Conservation (phyloP, 2,329 filamentous ascomycete species). For the Coleophoma crateriformis region DNA sequence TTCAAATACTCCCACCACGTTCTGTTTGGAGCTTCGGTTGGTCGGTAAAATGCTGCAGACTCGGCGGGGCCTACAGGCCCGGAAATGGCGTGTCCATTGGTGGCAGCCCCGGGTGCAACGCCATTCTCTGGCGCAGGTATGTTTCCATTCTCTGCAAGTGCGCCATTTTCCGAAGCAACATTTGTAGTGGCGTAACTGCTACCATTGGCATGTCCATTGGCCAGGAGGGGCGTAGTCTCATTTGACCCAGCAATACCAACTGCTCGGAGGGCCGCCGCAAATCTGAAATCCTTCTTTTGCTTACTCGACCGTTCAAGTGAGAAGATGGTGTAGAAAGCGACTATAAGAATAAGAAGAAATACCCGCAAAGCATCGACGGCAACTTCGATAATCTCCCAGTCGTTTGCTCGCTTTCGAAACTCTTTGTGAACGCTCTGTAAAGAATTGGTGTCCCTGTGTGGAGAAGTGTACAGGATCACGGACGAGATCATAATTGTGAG, state of each 20-base stretch:
- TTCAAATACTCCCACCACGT: conserved; percentile 96
- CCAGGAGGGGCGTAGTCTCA: conserved; percentile 61
- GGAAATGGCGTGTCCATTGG: conserved; percentile 33
- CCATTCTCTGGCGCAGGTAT: conserved; percentile 28
- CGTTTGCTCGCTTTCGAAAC: conserved; percentile 28
- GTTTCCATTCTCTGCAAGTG: conserved; percentile 20
- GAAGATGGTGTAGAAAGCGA: conserved; percentile 53
- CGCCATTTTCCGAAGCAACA: conserved; percentile 29
- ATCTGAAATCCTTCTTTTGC: conserved; percentile 12
- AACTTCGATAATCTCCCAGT: conserved; percentile 62
- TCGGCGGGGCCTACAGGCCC: conserved; percentile 44
- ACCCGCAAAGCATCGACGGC: conserved; percentile 64
- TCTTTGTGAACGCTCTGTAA: conserved; percentile 33
- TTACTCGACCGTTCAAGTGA: conserved; percentile 28
- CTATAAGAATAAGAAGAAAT: conserved; percentile 48
- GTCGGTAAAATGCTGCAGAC: conserved; percentile 79
- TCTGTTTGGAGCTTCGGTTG: conserved; percentile 76
- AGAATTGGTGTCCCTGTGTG: conserved; percentile 52
- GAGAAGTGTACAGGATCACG: conserved; percentile 60
- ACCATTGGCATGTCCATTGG: conserved; percentile 30
- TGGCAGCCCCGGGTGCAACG: conserved; percentile 38
- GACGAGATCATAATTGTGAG: conserved; percentile 64
- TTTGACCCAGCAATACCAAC: conserved; percentile 26
- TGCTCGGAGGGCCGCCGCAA: conserved; percentile 22
- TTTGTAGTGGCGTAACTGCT: conserved; percentile 26